Evolutionary conservation across 768 basidiomycete genomes (phyloP).

Genomic region (Tylopilus cervinicoccineus): DNA sequence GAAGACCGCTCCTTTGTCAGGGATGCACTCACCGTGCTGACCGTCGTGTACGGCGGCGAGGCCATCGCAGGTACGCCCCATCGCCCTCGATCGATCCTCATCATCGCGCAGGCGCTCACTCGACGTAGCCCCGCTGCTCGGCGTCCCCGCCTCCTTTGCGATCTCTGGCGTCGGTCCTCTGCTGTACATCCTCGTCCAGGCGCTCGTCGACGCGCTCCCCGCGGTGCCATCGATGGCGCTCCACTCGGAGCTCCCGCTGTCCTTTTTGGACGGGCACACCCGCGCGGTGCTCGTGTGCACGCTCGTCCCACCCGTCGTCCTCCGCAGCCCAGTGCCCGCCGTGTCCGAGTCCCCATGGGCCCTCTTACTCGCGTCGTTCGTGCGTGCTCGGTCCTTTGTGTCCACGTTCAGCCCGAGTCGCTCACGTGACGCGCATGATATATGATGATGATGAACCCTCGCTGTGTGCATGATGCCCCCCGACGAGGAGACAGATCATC

Average conservation of each 20-base stretch:
- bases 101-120: background rate
- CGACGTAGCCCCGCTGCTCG: slow-evolving; percentile 55
- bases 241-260: slow-evolving; percentile 63
- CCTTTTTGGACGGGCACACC: slow-evolving; percentile 73
- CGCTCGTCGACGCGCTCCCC: slow-evolving; percentile 60
- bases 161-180: slow-evolving; percentile 61
- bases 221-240: slow-evolving; percentile 40
- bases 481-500: slow-evolving; percentile 42
- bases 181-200: slow-evolving; percentile 60
- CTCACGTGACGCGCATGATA: no score
- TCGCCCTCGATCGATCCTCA: background rate
- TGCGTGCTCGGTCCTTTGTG: slow-evolving; percentile 31
- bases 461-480: no score
- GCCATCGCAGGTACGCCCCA: slow-evolving; percentile 52
- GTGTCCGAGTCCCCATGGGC: slow-evolving; percentile 73
- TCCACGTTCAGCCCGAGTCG: background rate
- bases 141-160: slow-evolving; percentile 75
- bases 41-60: slow-evolving; percentile 80
- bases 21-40: slow-evolving; percentile 51
- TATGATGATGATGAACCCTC: no score
- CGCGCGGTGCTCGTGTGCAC: slow-evolving; percentile 77
- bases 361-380: slow-evolving; percentile 68
- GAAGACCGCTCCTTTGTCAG: slow-evolving; percentile 57
- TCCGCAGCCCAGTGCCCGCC: slow-evolving; percentile 42
- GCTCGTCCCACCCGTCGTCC: slow-evolving; percentile 68